Conservation (phyloP, 345 rosid genomes). For the Raphanus raphanistrum region DNA sequence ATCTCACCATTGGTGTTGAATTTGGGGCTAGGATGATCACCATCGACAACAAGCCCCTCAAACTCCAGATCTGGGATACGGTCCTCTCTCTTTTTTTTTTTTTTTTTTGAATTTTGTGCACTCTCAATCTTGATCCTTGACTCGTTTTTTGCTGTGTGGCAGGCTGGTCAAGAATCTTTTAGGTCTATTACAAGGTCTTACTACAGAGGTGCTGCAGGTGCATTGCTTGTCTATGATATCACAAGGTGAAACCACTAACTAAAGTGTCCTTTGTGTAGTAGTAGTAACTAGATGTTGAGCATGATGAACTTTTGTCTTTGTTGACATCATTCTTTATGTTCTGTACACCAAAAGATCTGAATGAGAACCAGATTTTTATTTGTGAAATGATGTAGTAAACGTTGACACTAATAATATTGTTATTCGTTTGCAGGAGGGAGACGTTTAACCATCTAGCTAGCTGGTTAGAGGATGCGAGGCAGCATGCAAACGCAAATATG, state of each 20-base stretch:
- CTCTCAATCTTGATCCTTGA: not conserved
- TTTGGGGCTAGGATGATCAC: slow-evolving; percentile 97
- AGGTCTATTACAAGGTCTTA: slow-evolving; percentile 97
- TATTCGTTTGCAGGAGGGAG: slow-evolving; percentile 59
- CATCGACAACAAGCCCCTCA: slow-evolving; percentile 85
- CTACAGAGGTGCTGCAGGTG: slow-evolving; percentile 96
- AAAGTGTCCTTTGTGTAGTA: not conserved
- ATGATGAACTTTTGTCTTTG: too few species aligned
- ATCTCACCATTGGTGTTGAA: slow-evolving; percentile 92
- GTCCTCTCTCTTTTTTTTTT: slow-evolving; percentile 37
- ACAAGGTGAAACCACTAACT: slow-evolving; percentile 55
- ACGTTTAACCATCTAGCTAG: slow-evolving; percentile 93
- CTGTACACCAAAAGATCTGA: too few species aligned
- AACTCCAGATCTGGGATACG: slow-evolving; percentile 99
- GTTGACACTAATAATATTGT: not conserved
- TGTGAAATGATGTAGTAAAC: too few species aligned
- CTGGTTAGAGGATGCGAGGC: slow-evolving; percentile 98
- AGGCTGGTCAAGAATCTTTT: slow-evolving; percentile 99
- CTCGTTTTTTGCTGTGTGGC: not conserved
- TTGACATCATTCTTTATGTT: too few species aligned
- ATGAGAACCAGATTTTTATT: too few species aligned
- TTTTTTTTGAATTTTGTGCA: too few species aligned
- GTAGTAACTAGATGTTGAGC: not conserved
- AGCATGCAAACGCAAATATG: slow-evolving; percentile 99
- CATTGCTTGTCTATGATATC: slow-evolving; percentile 95